Conservation (phyloP, 2,329 filamentous ascomycete species). For the Pseudopithomyces chartarum region DNA sequence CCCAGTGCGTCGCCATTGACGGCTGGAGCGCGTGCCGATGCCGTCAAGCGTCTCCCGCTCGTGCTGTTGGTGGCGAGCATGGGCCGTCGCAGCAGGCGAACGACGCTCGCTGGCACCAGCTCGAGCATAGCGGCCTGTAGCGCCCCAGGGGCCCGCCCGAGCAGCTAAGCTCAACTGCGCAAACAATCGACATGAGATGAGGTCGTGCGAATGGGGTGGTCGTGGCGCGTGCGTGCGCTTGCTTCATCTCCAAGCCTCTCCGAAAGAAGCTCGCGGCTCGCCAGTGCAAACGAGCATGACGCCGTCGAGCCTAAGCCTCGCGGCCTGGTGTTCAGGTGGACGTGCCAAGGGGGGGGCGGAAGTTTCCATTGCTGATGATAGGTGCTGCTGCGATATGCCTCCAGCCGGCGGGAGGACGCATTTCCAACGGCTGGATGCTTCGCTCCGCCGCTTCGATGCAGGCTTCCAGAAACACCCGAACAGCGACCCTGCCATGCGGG, state of each 20-base stretch:
- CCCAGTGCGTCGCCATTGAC: background rate
- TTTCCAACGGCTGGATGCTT: constrained; percentile 6
- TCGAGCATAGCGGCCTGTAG: constrained; percentile 2
- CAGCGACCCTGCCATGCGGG: constrained; percentile 6
- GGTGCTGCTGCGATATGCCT: background rate
- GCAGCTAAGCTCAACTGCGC: constrained; percentile 14
- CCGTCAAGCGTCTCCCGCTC: constrained; percentile 25
- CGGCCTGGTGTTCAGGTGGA: background rate
- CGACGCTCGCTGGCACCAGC: constrained; percentile 2
- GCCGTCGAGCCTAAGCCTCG: constrained; percentile 23
- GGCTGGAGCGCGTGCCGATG: constrained; percentile 9
- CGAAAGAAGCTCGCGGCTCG: constrained; percentile 13
- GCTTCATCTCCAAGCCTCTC: constrained; percentile 30
- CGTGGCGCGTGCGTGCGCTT: constrained; percentile 26
- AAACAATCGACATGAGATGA: constrained; percentile 6
- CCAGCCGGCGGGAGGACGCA: background rate
- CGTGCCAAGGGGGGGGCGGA: background rate
- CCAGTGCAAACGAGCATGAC: constrained; percentile 8
- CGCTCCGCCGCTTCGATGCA: constrained; percentile 7
- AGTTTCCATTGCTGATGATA: background rate
- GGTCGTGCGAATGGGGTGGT: constrained; percentile 17
- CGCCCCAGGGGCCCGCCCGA: constrained; percentile 28
- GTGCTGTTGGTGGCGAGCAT: constrained; percentile 36
- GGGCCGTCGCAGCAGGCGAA: constrained; percentile 11
- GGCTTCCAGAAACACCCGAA: background rate